Evolutionary conservation across 139 green algal genomes (phyloP).

Genomic region (Zygnema cylindricum): DNA sequence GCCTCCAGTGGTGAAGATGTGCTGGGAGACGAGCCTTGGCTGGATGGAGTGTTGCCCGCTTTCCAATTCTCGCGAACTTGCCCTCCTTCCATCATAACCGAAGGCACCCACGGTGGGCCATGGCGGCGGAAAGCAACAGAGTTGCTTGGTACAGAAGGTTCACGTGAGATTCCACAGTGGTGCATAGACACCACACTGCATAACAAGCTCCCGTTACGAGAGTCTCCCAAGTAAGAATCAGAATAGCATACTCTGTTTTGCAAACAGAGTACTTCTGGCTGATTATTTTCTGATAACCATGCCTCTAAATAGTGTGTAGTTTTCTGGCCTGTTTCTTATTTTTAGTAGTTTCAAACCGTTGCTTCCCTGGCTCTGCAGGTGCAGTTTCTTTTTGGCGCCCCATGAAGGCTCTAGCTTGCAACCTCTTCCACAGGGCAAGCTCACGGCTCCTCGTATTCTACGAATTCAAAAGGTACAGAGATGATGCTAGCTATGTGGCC

Average conservation of each 20-base stretch:
- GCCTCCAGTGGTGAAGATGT: not conserved
- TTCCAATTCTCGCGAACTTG: conserved; percentile 47
- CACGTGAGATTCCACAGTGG: conserved; percentile 74
- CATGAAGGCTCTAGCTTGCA: conserved; percentile 73
- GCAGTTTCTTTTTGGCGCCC: conserved; percentile 81
- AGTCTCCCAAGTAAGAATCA: conserved; percentile 67
- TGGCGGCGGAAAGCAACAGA: conserved; percentile 55
- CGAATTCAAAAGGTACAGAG: conserved; percentile 76
- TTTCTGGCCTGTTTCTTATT: too few species aligned
- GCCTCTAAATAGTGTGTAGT: not conserved
- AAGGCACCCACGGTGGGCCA: conserved; percentile 51
- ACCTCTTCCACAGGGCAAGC: conserved; percentile 75
- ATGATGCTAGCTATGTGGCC: conserved; percentile 12
- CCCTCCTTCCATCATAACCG: conserved; percentile 59
- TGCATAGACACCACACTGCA: conserved; percentile 77
- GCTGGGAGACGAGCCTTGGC: not conserved
- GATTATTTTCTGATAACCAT: too few species aligned
- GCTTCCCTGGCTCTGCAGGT: conserved; percentile 70
- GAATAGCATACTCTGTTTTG: too few species aligned
- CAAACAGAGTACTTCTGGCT: too few species aligned
- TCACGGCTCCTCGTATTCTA: conserved; percentile 87
- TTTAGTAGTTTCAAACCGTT: too few species aligned
- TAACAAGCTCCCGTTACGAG: conserved; percentile 54
- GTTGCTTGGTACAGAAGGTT: conserved; percentile 65
- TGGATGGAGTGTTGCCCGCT: not conserved